A percentile compares a stretch with the other conserved stretches of the same genome.
Evolutionary conservation across 2,329 filamentous ascomycete species (phyloP).

Genomic region (Penicillium sp.): DNA sequence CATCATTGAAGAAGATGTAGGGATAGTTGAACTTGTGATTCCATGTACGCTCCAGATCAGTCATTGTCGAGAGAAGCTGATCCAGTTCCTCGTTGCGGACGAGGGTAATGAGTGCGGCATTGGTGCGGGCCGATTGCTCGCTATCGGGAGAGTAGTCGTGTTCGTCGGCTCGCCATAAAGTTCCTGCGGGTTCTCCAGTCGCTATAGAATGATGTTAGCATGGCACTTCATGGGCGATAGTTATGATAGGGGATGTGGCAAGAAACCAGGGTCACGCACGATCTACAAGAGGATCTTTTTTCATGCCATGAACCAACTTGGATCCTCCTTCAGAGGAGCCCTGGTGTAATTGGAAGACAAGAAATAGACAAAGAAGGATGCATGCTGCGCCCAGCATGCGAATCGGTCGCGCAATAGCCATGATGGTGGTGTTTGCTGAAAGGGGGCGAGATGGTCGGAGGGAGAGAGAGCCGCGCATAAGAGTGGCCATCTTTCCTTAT

Average conservation of each 20-base stretch:
- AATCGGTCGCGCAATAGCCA: slow-evolving; percentile 84
- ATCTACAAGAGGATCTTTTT: slow-evolving; percentile 81
- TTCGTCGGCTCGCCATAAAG: slow-evolving; percentile 68
- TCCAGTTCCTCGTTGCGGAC: slow-evolving; percentile 88
- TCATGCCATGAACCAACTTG: slow-evolving; percentile 58
- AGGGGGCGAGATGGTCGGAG: slow-evolving; percentile 17
- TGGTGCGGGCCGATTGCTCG: slow-evolving; percentile 76
- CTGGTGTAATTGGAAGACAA: slow-evolving; percentile 72
- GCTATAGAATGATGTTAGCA: slow-evolving; percentile 51
- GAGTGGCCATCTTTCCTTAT: slow-evolving; percentile 26
- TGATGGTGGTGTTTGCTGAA: slow-evolving; percentile 43
- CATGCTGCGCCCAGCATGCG: slow-evolving; percentile 72
- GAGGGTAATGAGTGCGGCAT: slow-evolving; percentile 86
- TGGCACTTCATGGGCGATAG: not conserved
- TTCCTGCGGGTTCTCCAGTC: slow-evolving; percentile 77
- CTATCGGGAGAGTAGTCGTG: slow-evolving; percentile 76
- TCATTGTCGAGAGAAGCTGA: slow-evolving; percentile 84
- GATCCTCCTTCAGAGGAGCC: slow-evolving; percentile 47
- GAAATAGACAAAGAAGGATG: slow-evolving; percentile 71
- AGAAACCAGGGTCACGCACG: slow-evolving; percentile 56
- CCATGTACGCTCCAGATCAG: slow-evolving; percentile 89
- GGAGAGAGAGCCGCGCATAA: slow-evolving; percentile 12
- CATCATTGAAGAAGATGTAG: slow-evolving; percentile 99
- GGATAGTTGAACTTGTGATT: slow-evolving; percentile 99
- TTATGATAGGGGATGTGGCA: slow-evolving; percentile 11